phyloP scores from a whole-genome alignment of 805 yeast genomes.

The Pichia sporocuriosa region DNA sequence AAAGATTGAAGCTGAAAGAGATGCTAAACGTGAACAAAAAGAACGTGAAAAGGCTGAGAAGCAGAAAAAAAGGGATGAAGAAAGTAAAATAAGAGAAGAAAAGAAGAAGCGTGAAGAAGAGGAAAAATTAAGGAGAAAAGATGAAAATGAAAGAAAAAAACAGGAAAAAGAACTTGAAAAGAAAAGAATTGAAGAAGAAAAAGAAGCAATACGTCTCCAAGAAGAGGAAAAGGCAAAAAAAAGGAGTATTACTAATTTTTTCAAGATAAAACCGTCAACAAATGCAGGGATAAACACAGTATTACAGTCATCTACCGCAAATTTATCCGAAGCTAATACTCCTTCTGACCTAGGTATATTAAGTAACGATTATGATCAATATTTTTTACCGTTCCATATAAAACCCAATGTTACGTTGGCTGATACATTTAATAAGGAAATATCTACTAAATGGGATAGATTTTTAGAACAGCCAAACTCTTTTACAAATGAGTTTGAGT shows the following conservation, averaged over 20 bases:
- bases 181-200: conserved; percentile 20
- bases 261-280: conserved; percentile 20
- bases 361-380: conserved; percentile 18
- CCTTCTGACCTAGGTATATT: too few relatives aligned
- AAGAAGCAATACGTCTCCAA: conserved; percentile 17
- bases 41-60: conserved; percentile 27
- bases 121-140: conserved; percentile 23
- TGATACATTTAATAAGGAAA: background rate
- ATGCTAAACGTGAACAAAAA: conserved; percentile 14
- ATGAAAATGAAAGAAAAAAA: conserved; percentile 28
- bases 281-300: background rate
- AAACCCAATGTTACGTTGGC: conserved; percentile 21
- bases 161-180: conserved; percentile 23
- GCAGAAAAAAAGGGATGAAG: conserved; percentile 18
- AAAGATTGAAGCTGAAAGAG: conserved; percentile 13
- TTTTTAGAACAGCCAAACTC: background rate
- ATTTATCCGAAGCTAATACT: too few relatives aligned
- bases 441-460: conserved; percentile 11
- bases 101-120: conserved; percentile 24
- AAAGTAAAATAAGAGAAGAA: conserved; percentile 26
- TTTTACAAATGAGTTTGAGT: background rate
- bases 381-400: conserved; percentile 27
- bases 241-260: conserved; percentile 29
- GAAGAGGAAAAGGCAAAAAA: conserved; percentile 23
- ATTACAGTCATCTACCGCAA: too few relatives aligned